Conservation (phyloP, 768 basidiomycete species). For the Termitomyces sp. region DNA sequence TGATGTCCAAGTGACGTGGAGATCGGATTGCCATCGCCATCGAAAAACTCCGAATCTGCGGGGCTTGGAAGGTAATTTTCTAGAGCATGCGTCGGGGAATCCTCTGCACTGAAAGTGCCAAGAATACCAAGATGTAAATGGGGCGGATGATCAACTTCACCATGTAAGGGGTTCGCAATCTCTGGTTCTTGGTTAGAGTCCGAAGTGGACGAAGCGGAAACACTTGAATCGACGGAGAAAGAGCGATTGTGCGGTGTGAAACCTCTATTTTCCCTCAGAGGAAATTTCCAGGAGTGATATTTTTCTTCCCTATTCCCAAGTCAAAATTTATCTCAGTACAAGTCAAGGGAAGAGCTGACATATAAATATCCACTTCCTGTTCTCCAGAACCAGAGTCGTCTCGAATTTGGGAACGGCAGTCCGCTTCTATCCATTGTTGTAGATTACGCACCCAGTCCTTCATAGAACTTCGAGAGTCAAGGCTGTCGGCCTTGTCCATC, state of each 20-base stretch:
- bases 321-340: slow-evolving; percentile 8
- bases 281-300: slow-evolving; percentile 45
- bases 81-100: slow-evolving; percentile 49
- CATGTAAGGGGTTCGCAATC: slow-evolving; percentile 18
- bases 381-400: slow-evolving; percentile 54
- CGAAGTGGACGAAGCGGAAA: slow-evolving; percentile 48
- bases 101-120: slow-evolving; percentile 36
- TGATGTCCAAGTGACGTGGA: slow-evolving; percentile 19
- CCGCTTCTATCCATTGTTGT: slow-evolving; percentile 73
- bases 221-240: slow-evolving; percentile 60
- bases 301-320: slow-evolving; percentile 34
- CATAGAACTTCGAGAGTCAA: slow-evolving; percentile 50
- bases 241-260: slow-evolving; percentile 54
- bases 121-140: slow-evolving; percentile 48
- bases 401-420: slow-evolving; percentile 38
- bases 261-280: slow-evolving; percentile 31
- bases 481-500: slow-evolving; percentile 41
- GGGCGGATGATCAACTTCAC: slow-evolving; percentile 41
- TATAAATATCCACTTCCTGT: slow-evolving; percentile 40
- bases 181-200: slow-evolving; percentile 34
- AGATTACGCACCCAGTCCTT: slow-evolving; percentile 71
- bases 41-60: slow-evolving; percentile 53
- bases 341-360: slow-evolving; percentile 26
- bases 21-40: slow-evolving; percentile 42
- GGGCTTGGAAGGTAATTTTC: slow-evolving; percentile 58